Conservation (phyloP, 495 filamentous ascomycete species). For the Copromyces sp. region DNA sequence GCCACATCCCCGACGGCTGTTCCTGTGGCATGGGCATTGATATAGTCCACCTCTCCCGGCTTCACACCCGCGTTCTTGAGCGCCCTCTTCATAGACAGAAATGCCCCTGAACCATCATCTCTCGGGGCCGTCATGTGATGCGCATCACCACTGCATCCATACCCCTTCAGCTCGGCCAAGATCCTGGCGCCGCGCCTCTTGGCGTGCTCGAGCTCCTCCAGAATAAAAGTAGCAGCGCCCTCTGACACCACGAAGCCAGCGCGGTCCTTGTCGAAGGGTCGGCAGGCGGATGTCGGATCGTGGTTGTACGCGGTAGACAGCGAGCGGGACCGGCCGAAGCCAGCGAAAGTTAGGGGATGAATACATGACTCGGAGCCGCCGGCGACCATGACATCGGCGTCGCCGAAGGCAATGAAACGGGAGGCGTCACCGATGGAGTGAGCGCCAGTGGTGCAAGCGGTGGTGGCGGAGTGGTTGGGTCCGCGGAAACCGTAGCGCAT, state of each 20-base stretch:
- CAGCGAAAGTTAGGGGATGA: constrained; percentile 83
- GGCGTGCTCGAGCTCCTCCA: constrained; percentile 89
- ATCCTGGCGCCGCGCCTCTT: constrained; percentile 66
- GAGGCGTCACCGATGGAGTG: constrained; percentile 90
- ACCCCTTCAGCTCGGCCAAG: constrained; percentile 83
- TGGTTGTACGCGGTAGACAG: constrained; percentile 74
- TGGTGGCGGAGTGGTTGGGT: constrained; percentile 84
- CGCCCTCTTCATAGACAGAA: constrained; percentile 75
- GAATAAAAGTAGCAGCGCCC: constrained; percentile 75
- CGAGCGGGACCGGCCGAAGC: constrained; percentile 80
- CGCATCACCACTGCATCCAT: constrained; percentile 80
- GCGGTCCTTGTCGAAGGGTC: constrained; percentile 79
- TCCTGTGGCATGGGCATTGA: constrained; percentile 92
- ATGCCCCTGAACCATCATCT: constrained; percentile 69
- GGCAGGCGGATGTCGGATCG: constrained; percentile 58
- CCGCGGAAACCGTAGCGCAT: constrained; percentile 88
- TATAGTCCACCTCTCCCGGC: constrained; percentile 70
- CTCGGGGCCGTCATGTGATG: constrained; percentile 86
- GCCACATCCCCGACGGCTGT: constrained; percentile 79
- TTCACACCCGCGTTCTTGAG: constrained; percentile 59
- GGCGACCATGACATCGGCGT: constrained; percentile 90
- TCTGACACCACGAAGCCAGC: constrained; percentile 88
- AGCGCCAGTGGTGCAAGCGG: constrained; percentile 90
- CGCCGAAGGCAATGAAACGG: constrained; percentile 79
- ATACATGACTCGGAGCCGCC: constrained; percentile 94